phyloP scores from a whole-genome alignment of 1,139 yeast species.

The Torulaspora pretoriensis region DNA sequence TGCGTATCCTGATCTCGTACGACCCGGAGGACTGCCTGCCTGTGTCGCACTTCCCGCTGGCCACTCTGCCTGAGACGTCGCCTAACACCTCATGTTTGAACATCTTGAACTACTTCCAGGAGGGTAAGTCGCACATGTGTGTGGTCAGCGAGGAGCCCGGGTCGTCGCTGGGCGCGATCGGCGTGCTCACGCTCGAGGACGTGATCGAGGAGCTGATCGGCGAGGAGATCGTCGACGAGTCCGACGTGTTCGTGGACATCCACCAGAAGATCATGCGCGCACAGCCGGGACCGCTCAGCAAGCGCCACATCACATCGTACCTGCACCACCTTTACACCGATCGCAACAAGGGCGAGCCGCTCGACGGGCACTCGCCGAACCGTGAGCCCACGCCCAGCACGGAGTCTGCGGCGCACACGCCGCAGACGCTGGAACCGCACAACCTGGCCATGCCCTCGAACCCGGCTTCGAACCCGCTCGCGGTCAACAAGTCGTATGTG shows the following conservation, averaged over 20 bases:
- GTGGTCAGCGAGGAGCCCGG: constrained; percentile 88
- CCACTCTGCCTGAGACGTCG: constrained; percentile 91
- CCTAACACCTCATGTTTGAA: constrained; percentile 90
- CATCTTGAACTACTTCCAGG: constrained; percentile 92
- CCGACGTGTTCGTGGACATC: constrained; percentile 91
- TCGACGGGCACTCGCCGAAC: neutral
- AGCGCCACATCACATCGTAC: constrained; percentile 64
- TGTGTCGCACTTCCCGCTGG: constrained; percentile 88
- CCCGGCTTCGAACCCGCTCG: constrained; percentile 77
- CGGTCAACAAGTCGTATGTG: constrained; percentile 64
- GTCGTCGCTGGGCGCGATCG: constrained; percentile 78
- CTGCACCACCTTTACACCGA: constrained; percentile 49
- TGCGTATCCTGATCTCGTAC: constrained; percentile 85
- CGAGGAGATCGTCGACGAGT: constrained; percentile 94
- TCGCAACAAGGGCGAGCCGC: constrained; percentile 11
- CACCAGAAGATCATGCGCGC: constrained; percentile 79
- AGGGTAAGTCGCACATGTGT: constrained; percentile 97
- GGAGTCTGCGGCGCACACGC: neutral
- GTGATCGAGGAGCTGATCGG: constrained; percentile 97
- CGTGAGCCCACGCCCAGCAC: neutral
- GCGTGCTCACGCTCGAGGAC: constrained; percentile 90
- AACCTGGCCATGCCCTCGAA: constrained; percentile 51
- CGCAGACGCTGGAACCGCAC: neutral
- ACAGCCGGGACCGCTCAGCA: constrained; percentile 80
- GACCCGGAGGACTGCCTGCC: constrained; percentile 96